Evolutionary conservation across 305 asterid species (phyloP).

Genomic region (Solanum chacoense): DNA sequence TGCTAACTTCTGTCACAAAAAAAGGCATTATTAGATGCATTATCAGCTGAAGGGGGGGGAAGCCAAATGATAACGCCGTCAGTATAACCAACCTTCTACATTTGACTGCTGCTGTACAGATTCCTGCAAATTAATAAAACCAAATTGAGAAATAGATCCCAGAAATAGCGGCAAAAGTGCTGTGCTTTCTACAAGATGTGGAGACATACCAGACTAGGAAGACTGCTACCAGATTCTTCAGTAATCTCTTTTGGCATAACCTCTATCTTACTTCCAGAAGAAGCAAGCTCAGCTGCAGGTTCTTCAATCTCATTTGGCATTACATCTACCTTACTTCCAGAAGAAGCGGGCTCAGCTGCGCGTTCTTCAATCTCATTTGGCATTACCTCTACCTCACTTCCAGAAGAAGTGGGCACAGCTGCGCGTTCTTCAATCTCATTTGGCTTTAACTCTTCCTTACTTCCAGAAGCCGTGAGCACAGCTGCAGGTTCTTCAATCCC

Average conservation of each 20-base stretch:
- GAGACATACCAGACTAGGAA: not conserved
- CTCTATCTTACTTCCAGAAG: not conserved
- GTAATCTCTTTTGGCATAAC: not conserved
- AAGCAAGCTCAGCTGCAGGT: not conserved
- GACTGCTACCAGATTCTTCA: not conserved
- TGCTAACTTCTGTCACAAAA: constrained; percentile 31
- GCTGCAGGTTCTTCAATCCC: not conserved
- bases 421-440: not conserved
- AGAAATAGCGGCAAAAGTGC: not conserved
- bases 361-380: not conserved
- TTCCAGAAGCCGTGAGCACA: not conserved
- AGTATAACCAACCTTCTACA: not conserved
- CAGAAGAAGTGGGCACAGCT: not conserved
- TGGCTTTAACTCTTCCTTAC: not conserved
- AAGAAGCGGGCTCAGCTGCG: not conserved
- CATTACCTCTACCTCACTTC: not conserved
- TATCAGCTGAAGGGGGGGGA: not conserved
- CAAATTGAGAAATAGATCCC: not conserved
- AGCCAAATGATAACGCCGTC: not conserved
- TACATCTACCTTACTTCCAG: not conserved
- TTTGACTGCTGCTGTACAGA: not conserved
- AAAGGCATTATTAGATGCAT: not conserved
- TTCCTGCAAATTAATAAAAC: not conserved
- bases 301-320: not conserved
- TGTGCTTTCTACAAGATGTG: not conserved